phyloP scores from a whole-genome alignment of 192 early-diverging fungal genomes.

The Gamsiella multidivaricata region DNA sequence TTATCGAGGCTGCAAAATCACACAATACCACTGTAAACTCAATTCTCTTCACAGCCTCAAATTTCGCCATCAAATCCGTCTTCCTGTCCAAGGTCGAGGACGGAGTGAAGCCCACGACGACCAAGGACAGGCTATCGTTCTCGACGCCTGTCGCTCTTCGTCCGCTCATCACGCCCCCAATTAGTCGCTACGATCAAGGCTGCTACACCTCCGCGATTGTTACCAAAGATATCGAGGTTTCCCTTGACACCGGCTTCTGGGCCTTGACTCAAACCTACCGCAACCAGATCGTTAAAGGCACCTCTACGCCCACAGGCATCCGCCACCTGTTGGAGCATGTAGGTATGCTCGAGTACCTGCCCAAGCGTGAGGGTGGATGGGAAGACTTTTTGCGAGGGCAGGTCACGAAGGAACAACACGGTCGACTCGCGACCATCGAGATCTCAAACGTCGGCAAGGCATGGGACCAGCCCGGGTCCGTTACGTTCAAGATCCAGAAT shows the following conservation, averaged over 20 bases:
- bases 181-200: constrained; percentile 15
- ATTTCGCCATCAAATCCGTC: constrained; percentile 28
- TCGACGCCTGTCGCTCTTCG: constrained; percentile 17
- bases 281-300: constrained; percentile 4
- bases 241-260: constrained; percentile 23
- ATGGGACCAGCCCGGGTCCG: constrained; percentile 7
- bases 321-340: not conserved
- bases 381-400: constrained; percentile 15
- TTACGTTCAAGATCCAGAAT: constrained; percentile 10
- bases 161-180: constrained; percentile 7
- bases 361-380: constrained; percentile 20
- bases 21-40: constrained; percentile 19
- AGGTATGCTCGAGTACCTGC: constrained; percentile 21
- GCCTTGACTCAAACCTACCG: constrained; percentile 11
- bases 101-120: constrained; percentile 9
- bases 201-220: constrained; percentile 14
- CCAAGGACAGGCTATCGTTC: constrained; percentile 15
- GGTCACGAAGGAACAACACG: constrained; percentile 33
- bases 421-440: constrained; percentile 19
- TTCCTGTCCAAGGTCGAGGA: constrained; percentile 30
- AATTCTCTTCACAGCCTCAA: constrained; percentile 13
- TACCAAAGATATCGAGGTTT: constrained; percentile 21
- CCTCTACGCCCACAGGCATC: constrained; percentile 9
- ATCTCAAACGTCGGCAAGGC: constrained; percentile 36
- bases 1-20: constrained; percentile 18